These are phyloP conservation scores for Hypericum androsaemum DNA, from an alignment of 345 rosid genomes.

Conservation along the genomic window DNA sequence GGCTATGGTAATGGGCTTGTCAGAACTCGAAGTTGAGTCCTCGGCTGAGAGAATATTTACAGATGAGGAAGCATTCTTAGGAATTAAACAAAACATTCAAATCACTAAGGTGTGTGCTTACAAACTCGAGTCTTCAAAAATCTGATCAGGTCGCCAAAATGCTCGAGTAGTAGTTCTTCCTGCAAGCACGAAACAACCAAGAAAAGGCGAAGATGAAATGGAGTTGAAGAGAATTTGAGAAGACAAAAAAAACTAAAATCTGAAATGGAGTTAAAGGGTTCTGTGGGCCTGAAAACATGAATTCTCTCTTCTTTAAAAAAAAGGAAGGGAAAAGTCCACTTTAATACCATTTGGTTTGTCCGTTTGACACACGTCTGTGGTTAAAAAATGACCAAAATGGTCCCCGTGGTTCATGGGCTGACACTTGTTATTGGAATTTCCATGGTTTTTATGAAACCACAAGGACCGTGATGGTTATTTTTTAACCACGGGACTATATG, in stretches of 20 bases:
- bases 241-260: no score
- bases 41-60: conserved; percentile 44
- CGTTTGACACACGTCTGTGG: no score
- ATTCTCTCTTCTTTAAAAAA: no score
- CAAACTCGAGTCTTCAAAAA: conserved; percentile 84
- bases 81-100: not conserved
- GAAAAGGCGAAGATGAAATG: not conserved
- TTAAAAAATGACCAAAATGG: no score
- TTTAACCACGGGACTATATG: no score
- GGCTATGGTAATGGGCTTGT: conserved; percentile 52
- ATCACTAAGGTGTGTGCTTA: conserved; percentile 27
- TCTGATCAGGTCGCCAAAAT: conserved; percentile 80
- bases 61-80: not conserved
- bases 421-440: no score
- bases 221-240: not conserved
- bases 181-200: conserved; percentile 20
- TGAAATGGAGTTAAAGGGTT: no score
- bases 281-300: no score
- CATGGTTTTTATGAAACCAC: no score
- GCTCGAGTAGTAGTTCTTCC: conserved; percentile 91
- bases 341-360: no score
- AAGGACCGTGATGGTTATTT: no score
- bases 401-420: no score
- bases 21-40: conserved; percentile 55
- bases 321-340: not conserved